Percentiles rank a stretch among this genome's conserved stretches.
Evolutionary conservation across 305 asterid species (phyloP).

Genomic region (Ajuga reptans): DNA sequence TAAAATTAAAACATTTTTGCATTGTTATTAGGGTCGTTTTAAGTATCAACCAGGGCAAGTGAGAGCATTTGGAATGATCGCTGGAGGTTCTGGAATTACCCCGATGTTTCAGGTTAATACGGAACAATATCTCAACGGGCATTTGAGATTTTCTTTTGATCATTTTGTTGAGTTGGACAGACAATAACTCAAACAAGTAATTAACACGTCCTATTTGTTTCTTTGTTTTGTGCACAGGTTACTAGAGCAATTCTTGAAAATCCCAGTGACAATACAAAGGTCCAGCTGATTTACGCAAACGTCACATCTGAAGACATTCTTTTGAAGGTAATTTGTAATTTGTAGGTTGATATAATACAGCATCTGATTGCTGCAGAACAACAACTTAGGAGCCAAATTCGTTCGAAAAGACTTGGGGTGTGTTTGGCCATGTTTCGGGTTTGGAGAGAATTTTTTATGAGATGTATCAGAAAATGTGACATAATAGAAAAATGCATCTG

Average conservation of each 20-base stretch:
- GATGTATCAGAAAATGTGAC: too few species aligned
- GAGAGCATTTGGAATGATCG: constrained; percentile 94
- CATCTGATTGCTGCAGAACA: background rate
- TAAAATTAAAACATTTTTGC: too few species aligned
- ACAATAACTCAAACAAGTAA: background rate
- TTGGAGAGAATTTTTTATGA: too few species aligned
- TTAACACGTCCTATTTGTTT: background rate
- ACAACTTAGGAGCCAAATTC: background rate
- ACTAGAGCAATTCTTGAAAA: constrained; percentile 68
- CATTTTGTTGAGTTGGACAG: background rate
- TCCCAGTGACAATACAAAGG: constrained; percentile 54
- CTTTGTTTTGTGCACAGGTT: constrained; percentile 36
- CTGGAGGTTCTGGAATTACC: constrained; percentile 96
- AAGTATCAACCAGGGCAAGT: constrained; percentile 79
- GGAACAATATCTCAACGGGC: background rate
- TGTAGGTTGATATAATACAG: background rate
- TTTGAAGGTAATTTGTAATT: constrained; percentile 41
- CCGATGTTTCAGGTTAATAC: constrained; percentile 85
- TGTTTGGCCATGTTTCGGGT: too few species aligned
- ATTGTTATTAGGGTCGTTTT: constrained; percentile 57
- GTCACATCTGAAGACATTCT: constrained; percentile 65
- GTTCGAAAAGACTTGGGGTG: too few species aligned
- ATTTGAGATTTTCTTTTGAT: background rate
- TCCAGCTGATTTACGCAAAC: constrained; percentile 72
- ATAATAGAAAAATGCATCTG: too few species aligned